Evolutionary conservation across 116 monocot species (phyloP), one percentile per base, ranked within the genome.

Genomic region (Thalassia testudinum): DNA sequence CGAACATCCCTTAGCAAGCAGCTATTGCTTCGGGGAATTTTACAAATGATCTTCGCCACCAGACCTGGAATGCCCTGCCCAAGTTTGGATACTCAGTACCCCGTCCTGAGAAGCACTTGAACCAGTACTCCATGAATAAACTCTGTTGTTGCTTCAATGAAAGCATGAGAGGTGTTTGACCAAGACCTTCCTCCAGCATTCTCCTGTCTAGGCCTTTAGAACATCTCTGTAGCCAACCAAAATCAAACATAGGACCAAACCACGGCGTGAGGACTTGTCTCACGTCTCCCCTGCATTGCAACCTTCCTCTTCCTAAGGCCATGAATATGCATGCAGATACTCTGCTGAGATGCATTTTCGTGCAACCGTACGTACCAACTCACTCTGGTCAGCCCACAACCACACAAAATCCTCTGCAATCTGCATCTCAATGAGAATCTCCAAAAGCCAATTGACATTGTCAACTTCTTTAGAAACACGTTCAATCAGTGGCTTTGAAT

Each of bases 211-310:
- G 48, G 23, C 95, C 88, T 49, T 81, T 85, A 0, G 78, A 54
- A 56, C 88, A 81, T 47, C 95, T 71, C 59, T 85, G 81, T n/a
- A 95, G 57, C 95, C 95, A 95, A 6, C 88, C 95, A 49, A 95
- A 95, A 59, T 95, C 95, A 26, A 95, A 27, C 78, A 88, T 74
- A 0, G 88, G 88, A 18, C 68, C 59, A 50, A 95, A 85, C 95
- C 95, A 95, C 37, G 60, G 54, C 1, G 29, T 19, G n/a, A 95
- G 69, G 20, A 88, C 74, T 11, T 38, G 44, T 50, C 95, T 78
- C 37, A 66, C 48, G 0, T 77, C 79, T 1, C 81, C 68, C 28
- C 47, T 28, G 60, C 95, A 95, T 52, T 81, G 78, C 37, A 95
- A 6, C 69, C 67, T 88, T 24, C 85, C 81, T 28, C 55, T 81